phyloP scores from a whole-genome alignment of 2,329 filamentous ascomycete species.

The Rosellinia necatrix region DNA sequence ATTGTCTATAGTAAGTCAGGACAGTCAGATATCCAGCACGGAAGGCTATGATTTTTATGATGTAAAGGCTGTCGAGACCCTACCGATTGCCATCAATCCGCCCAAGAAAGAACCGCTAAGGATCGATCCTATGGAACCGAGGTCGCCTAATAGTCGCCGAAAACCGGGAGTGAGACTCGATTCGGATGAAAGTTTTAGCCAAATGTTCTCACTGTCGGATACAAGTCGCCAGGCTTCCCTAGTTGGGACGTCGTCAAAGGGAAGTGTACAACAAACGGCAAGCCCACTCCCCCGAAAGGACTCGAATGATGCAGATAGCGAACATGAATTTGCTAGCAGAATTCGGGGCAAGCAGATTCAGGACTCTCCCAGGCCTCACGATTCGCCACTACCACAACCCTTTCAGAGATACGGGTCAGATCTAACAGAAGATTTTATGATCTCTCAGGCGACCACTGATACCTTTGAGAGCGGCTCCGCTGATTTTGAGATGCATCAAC shows the following conservation, averaged over 20 bases:
- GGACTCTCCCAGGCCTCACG: conserved; percentile 32
- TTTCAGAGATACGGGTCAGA: conserved; percentile 35
- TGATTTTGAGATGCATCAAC: conserved; percentile 14
- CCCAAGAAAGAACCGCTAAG: conserved; percentile 47
- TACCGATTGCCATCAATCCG: conserved; percentile 58
- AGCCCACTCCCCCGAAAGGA: conserved; percentile 13
- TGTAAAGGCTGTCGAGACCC: conserved; percentile 51
- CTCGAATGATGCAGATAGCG: conserved; percentile 34
- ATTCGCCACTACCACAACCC: conserved; percentile 25
- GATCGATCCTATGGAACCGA: conserved; percentile 42
- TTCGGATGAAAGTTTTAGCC: conserved; percentile 62
- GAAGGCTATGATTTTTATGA: conserved; percentile 72
- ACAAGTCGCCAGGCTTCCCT: conserved; percentile 48
- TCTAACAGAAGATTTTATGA: conserved; percentile 38
- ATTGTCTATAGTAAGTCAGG: conserved; percentile 56
- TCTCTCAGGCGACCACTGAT: conserved; percentile 40
- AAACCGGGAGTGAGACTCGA: conserved; percentile 51
- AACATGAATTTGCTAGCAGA: conserved; percentile 51
- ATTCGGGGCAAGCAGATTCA: conserved; percentile 49
- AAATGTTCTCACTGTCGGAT: conserved; percentile 64
- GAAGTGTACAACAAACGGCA: conserved; percentile 26
- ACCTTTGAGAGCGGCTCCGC: conserved; percentile 35
- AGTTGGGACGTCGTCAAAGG: conserved; percentile 45
- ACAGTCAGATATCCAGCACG: conserved; percentile 57
- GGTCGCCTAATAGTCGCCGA: conserved; percentile 40